These are phyloP conservation scores for cucumber (Cucumis sativus) DNA, from an alignment of 306 rosid species.

Conservation along the genomic window DNA sequence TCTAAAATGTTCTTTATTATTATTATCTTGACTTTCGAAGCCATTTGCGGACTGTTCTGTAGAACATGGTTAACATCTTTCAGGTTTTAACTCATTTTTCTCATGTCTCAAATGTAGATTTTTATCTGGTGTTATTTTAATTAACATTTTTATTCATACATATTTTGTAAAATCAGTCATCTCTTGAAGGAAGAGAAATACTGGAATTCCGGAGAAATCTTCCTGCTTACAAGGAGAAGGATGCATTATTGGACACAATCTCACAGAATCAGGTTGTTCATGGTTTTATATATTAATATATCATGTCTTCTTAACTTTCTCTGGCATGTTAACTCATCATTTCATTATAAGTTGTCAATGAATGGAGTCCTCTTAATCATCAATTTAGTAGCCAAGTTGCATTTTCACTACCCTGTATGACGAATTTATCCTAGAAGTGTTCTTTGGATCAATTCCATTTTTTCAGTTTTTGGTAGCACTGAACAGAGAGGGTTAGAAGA, in stretches of 20 bases:
- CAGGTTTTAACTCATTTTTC: background rate
- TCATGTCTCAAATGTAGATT: background rate
- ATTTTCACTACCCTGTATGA: background rate
- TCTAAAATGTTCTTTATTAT: background rate
- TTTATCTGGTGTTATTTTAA: background rate
- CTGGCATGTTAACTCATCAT: background rate
- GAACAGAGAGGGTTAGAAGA: background rate
- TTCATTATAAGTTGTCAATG: background rate
- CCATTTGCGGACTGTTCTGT: background rate
- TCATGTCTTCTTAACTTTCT: background rate
- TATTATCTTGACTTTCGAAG: background rate
- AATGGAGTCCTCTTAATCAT: background rate
- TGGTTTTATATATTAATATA: background rate
- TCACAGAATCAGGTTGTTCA: constrained; percentile 63
- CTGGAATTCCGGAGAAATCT: constrained; percentile 72
- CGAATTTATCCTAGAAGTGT: background rate
- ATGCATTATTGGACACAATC: constrained; percentile 46
- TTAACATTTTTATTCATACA: background rate
- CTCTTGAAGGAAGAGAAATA: constrained; percentile 62
- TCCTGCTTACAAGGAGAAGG: constrained; percentile 82
- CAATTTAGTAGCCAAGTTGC: background rate
- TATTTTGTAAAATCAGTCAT: constrained; percentile 37
- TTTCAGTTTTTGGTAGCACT: background rate
- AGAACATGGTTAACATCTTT: background rate
- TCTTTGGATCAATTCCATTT: background rate